A percentile compares a stretch with the other conserved stretches of the same genome.
phyloP scores from a whole-genome alignment of 257 asterid species.

The Prunella vulgaris region DNA sequence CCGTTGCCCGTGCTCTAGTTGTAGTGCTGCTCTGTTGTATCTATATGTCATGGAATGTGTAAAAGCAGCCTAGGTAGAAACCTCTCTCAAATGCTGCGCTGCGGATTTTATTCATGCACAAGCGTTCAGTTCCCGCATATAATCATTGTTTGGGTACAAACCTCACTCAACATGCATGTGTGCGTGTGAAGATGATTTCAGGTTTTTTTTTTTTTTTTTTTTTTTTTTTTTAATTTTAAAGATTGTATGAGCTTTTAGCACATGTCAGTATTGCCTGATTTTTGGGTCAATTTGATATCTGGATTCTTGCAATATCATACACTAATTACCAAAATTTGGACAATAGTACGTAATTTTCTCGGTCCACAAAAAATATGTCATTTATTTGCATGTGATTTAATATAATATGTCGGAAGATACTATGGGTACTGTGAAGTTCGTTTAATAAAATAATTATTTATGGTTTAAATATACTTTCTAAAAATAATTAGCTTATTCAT shows the following conservation, averaged over 20 bases:
- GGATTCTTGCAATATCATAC: neutral
- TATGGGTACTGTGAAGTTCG: too few species aligned
- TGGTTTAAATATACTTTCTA: too few species aligned
- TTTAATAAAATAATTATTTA: too few species aligned
- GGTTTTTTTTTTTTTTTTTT: too few species aligned
- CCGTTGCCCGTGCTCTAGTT: conserved; percentile 12
- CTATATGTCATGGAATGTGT: conserved; percentile 26
- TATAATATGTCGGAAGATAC: too few species aligned
- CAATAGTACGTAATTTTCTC: too few species aligned
- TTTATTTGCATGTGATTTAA: too few species aligned
- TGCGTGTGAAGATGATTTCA: neutral
- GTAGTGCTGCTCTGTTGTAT: conserved; percentile 26
- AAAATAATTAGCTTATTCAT: too few species aligned
- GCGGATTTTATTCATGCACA: neutral
- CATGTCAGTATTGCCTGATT: neutral
- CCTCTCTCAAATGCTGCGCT: neutral
- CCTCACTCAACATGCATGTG: neutral
- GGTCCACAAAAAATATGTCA: too few species aligned
- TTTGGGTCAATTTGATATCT: neutral
- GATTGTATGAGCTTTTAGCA: neutral
- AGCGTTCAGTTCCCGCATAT: neutral
- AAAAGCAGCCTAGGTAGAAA: conserved; percentile 26
- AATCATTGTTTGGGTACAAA: neutral
- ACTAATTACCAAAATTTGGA: too few species aligned
- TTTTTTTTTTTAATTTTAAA: too few species aligned